Evolutionary conservation across 768 basidiomycete genomes (phyloP).

Genomic region (Naganishia friedmannii): DNA sequence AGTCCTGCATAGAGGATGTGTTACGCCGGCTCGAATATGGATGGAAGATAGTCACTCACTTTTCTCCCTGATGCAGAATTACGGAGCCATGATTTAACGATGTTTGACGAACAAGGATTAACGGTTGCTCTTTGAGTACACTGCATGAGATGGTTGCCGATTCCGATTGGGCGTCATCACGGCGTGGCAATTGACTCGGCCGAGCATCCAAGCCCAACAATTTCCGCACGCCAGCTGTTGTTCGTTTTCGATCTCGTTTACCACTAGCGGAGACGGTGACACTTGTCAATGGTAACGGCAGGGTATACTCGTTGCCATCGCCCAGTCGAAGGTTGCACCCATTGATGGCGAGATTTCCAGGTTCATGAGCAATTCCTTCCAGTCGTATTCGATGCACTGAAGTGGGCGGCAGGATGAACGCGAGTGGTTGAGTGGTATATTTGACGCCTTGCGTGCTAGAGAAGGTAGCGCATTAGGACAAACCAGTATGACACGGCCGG

Average conservation of each 20-base stretch:
- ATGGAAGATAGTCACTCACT: slow-evolving; percentile 56
- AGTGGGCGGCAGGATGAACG: slow-evolving; percentile 68
- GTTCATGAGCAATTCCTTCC: slow-evolving; percentile 62
- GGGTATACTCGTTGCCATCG: slow-evolving; percentile 8
- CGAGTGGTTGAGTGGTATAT: slow-evolving; percentile 66
- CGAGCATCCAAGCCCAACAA: slow-evolving; percentile 52
- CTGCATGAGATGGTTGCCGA: slow-evolving; percentile 62
- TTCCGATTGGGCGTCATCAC: slow-evolving; percentile 53
- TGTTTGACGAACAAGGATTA: slow-evolving; percentile 77
- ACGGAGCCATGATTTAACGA: slow-evolving; percentile 90
- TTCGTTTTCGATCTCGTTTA: slow-evolving; percentile 51
- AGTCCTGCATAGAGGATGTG: slow-evolving; percentile 58
- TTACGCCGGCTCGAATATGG: neutral
- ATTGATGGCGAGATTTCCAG: slow-evolving; percentile 68
- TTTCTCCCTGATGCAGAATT: slow-evolving; percentile 94
- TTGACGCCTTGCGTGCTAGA: slow-evolving; percentile 74
- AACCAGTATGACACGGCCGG: too few species aligned
- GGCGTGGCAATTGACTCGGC: slow-evolving; percentile 38
- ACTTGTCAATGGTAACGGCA: slow-evolving; percentile 55
- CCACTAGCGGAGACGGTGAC: slow-evolving; percentile 73
- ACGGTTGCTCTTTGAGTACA: slow-evolving; percentile 81
- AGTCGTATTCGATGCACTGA: slow-evolving; percentile 72
- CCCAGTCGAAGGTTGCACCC: slow-evolving; percentile 64
- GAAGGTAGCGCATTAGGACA: neutral
- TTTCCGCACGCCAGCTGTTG: slow-evolving; percentile 9